phyloP scores from a whole-genome alignment of 805 yeast species.

The Myxozyma nipponensis region DNA sequence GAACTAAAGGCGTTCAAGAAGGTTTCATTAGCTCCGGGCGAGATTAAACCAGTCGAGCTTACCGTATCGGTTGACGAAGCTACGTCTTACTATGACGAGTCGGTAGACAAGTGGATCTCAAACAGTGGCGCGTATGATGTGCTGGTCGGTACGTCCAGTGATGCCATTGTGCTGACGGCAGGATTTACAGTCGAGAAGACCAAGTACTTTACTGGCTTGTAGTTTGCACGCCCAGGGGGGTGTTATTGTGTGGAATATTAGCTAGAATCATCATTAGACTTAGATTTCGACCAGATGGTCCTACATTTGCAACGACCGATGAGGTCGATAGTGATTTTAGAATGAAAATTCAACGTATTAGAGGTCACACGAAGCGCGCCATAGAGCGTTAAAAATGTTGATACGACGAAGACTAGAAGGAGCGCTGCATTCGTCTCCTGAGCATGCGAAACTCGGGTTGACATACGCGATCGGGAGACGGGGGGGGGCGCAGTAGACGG shows the following conservation, averaged over 20 bases:
- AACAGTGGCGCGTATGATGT: slow-evolving; percentile 52
- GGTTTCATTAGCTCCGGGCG: slow-evolving; percentile 46
- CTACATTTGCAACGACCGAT: no score
- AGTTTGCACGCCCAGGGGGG: not conserved
- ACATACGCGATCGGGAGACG: no score
- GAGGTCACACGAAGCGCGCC: no score
- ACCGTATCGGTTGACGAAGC: slow-evolving; percentile 48
- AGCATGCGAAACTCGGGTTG: no score
- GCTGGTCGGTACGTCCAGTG: slow-evolving; percentile 19
- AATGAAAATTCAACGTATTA: no score
- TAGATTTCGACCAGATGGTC: no score
- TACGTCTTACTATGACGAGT: slow-evolving; percentile 53
- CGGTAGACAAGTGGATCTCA: slow-evolving; percentile 48
- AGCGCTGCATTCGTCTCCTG: no score
- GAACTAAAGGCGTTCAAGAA: slow-evolving; percentile 59
- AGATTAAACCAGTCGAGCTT: slow-evolving; percentile 40
- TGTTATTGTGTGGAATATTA: not conserved
- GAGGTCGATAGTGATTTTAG: no score
- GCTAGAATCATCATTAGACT: no score
- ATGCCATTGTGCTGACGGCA: slow-evolving; percentile 17
- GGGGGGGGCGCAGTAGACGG: no score
- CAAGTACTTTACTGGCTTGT: slow-evolving; percentile 32
- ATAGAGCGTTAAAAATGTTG: no score
- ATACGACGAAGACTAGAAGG: no score
- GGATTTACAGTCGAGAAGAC: slow-evolving; percentile 27